Percentiles rank a stretch among this genome's conserved stretches.
Conservation (phyloP, 1,284 basidiomycete genomes). For the Melanopsichium pennsylvanicum region DNA sequence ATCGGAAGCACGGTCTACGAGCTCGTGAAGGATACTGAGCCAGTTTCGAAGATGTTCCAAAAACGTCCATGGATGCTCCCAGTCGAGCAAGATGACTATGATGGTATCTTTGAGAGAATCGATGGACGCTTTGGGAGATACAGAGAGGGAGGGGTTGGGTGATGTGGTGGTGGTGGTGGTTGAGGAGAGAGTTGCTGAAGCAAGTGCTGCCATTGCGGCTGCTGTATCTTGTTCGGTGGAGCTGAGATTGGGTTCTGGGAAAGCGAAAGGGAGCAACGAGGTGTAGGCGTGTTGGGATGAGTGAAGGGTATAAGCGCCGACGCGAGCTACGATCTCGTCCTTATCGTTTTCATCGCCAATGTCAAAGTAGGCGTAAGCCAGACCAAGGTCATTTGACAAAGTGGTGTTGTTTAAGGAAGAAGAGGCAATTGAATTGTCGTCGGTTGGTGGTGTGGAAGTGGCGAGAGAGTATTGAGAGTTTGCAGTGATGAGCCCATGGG, state of each 20-base stretch:
- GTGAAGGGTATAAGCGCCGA: constrained; percentile 88
- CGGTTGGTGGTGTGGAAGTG: not conserved
- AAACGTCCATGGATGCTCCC: constrained; percentile 92
- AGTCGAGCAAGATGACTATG: constrained; percentile 88
- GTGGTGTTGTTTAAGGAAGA: not conserved
- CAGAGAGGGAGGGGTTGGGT: not conserved
- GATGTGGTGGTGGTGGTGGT: not conserved
- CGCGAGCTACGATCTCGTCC: constrained; percentile 58
- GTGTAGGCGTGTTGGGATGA: constrained; percentile 78
- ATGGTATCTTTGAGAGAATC: constrained; percentile 77
- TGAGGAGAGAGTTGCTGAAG: constrained; percentile 11
- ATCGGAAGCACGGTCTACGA: constrained; percentile 72
- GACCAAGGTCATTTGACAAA: constrained; percentile 37
- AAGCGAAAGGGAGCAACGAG: constrained; percentile 80
- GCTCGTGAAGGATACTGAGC: constrained; percentile 69
- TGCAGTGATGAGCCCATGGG: constrained; percentile 38
- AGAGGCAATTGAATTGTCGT: constrained; percentile 2
- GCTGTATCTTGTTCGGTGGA: constrained; percentile 27
- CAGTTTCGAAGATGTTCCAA: constrained; percentile 84
- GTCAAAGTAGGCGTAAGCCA: constrained; percentile 59
- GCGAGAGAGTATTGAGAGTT: not conserved
- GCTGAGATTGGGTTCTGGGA: constrained; percentile 72
- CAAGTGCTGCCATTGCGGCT: constrained; percentile 24
- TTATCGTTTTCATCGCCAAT: constrained; percentile 55
- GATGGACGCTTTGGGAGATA: constrained; percentile 35